phyloP scores from a whole-genome alignment of 306 rosid genomes.

The Lablab purpureus region DNA sequence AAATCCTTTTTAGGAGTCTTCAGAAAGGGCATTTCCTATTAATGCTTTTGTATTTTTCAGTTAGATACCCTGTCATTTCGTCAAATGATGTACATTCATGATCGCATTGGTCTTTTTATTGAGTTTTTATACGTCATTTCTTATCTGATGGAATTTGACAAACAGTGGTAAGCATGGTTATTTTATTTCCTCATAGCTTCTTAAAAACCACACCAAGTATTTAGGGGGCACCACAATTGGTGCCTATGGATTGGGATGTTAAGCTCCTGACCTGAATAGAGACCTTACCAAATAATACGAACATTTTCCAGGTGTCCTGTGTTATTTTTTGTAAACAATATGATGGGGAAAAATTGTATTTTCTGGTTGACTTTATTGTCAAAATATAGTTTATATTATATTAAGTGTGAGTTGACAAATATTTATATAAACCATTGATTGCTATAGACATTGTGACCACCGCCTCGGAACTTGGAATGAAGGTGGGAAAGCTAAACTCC shows the following conservation, averaged over 20 bases:
- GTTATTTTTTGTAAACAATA: conserved; percentile 13
- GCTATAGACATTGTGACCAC: conserved; percentile 63
- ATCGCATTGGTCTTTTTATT: not conserved
- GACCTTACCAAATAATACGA: conserved; percentile 11
- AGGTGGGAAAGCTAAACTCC: conserved; percentile 52
- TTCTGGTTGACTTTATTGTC: conserved; percentile 23
- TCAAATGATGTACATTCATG: conserved; percentile 12
- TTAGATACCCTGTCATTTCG: not conserved
- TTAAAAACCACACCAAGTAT: conserved; percentile 14
- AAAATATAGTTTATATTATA: conserved; percentile 14
- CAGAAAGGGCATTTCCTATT: not conserved
- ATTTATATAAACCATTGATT: conserved; percentile 38
- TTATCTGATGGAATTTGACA: not conserved
- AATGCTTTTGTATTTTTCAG: not conserved
- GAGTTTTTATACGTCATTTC: not conserved
- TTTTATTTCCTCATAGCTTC: conserved; percentile 8
- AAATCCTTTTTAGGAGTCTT: not conserved
- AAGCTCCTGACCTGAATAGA: conserved; percentile 4
- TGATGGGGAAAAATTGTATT: not conserved
- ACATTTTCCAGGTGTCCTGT: conserved; percentile 1
- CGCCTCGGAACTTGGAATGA: conserved; percentile 65
- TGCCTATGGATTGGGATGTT: conserved; percentile 5
- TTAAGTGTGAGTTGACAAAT: conserved; percentile 22
- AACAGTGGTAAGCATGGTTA: conserved; percentile 5
- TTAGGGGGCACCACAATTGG: not conserved